Evolutionary conservation across 2,329 filamentous ascomycete species (phyloP), one percentile per base, ranked within the genome.

Genomic region (Zopfia rhizophila): DNA sequence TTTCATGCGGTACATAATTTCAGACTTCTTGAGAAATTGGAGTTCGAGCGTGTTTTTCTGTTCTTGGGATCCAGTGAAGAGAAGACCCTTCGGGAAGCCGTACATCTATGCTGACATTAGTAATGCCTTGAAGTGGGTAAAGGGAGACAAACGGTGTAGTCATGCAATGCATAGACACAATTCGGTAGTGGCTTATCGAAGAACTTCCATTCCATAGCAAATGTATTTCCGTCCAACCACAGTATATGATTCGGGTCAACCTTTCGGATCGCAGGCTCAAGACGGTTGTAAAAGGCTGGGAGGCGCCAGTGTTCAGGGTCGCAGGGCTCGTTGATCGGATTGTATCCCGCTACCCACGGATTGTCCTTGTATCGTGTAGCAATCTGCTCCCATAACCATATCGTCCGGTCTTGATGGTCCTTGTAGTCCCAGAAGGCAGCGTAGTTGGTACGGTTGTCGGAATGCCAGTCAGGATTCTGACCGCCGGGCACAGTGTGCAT

Each of bases 151-250:
- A 43, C 44, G 27, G 73, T 73, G 53, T 83, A 83, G 53, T 83
- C 81, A 54, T 83, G 81, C 30, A 80, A 71, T 4, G 76, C 72
- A 55, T 82, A 83, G 0, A 81, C 80, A 2, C 72, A 67, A 55
- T 64, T 74, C 31, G 78, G 77, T 0, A 81, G 63, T 0, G 73
- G 63, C 3, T 70, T 56, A 4, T 71, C 62, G 1, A 74, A 72
- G 43, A 78, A 79, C 5, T 61, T 69, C 10, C 69, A 69, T 55
- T 83, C 67, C 67, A 70, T 70, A 5, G 63, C 49, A 37, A 66
- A 69, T 2, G 65, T 69, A 39, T 71, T 71, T 1, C 68, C 66
- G 37, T 71, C 67, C n/a, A 71, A 48, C 56, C 59, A 70, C 10
- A 70, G 68, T 45, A 82, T 80, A 41, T 82, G 79, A 14, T 79